Evolutionary conservation across 75 land plant species (phyloP), one percentile per base, ranked within the genome.

Genomic region (Selaginella moellendorffii): DNA sequence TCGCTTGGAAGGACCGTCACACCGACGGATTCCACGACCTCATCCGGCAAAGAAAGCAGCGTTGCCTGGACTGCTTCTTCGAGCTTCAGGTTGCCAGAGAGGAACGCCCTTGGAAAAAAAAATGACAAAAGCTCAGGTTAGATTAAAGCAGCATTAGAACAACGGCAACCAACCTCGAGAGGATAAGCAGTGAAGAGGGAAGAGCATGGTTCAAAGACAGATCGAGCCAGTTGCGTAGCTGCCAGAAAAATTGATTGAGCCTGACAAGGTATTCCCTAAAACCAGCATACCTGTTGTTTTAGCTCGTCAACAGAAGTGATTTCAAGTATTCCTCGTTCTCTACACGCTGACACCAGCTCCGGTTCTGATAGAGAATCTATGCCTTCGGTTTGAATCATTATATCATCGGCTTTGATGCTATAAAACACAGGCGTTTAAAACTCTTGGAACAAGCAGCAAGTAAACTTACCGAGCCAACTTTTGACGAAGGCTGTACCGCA

Each of bases 371-470:
- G 90, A 24, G 97, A 83, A 54, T 92, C 96, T 29, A 92, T 71
- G 61, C 96, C 97, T 70, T 92, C 97, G 10, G 69, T 78, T 76
- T 88, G 90, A 58, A 92, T 92, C 80, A 92, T 54, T 67, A 74
- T 92, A 69, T 92, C 97, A 83, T 92, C 97, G 31, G 74, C 65
- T 74, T 92, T 92, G 31, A 92, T 92, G 81, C 97, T 87, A 66
- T 14, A 36, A 5, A 36, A 36, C n/a, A n/a, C n/a, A n/a, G n/a
- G n/a, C n/a, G n/a, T n/a, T n/a, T n/a, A n/a, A n/a, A n/a, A n/a
- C n/a, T n/a, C n/a, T n/a, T n/a, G n/a, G n/a, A n/a, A 65, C 76
- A 26, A 28, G 21, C n/a, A 66, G 10, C 28, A 26, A 65, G 54
- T 12, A 10, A 54, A 2, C 5, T 71, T 76, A 95, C 99, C 79